A percentile compares a stretch with the other conserved stretches of the same genome.
phyloP scores from a whole-genome alignment of 805 yeast species.

The Torulaspora maleeae region DNA sequence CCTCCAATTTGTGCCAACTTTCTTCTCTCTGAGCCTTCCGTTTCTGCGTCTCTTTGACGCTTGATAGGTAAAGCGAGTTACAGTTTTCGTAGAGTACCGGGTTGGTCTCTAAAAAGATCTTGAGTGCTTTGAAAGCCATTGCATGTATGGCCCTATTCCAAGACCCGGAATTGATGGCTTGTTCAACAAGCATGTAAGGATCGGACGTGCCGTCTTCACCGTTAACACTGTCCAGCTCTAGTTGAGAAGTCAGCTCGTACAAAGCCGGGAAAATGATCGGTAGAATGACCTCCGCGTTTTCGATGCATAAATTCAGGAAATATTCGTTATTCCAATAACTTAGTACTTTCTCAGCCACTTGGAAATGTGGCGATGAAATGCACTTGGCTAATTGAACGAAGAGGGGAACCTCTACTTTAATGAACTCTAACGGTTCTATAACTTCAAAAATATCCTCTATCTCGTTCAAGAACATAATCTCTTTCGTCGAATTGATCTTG shows the following conservation, averaged over 20 bases:
- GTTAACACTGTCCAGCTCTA: conserved; percentile 32
- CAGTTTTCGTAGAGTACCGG: conserved; percentile 90
- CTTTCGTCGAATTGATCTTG: conserved; percentile 88
- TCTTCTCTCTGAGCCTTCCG: conserved; percentile 57
- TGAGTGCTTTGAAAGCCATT: conserved; percentile 84
- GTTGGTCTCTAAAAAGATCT: conserved; percentile 87
- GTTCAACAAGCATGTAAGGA: conserved; percentile 37
- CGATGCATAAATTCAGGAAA: conserved; percentile 83
- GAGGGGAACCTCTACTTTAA: conserved; percentile 85
- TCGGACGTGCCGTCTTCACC: conserved; percentile 31
- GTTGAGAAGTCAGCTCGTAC: conserved; percentile 67
- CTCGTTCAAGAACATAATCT: conserved; percentile 92
- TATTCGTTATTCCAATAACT: conserved; percentile 94
- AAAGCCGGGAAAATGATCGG: conserved; percentile 89
- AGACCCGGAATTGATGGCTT: conserved; percentile 49
- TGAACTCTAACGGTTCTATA: conserved; percentile 88
- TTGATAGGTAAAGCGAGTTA: conserved; percentile 77
- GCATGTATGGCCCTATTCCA: conserved; percentile 95
- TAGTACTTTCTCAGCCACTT: conserved; percentile 91
- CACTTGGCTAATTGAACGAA: conserved; percentile 93
- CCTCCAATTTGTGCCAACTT: conserved; percentile 68
- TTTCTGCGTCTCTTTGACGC: conserved; percentile 65
- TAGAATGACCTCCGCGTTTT: conserved; percentile 84
- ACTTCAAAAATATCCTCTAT: conserved; percentile 95
- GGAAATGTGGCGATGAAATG: conserved; percentile 92